These are phyloP conservation scores for Schizochytrium sp. DNA, from an alignment of 108 stramenopile species.

Conservation along the genomic window DNA sequence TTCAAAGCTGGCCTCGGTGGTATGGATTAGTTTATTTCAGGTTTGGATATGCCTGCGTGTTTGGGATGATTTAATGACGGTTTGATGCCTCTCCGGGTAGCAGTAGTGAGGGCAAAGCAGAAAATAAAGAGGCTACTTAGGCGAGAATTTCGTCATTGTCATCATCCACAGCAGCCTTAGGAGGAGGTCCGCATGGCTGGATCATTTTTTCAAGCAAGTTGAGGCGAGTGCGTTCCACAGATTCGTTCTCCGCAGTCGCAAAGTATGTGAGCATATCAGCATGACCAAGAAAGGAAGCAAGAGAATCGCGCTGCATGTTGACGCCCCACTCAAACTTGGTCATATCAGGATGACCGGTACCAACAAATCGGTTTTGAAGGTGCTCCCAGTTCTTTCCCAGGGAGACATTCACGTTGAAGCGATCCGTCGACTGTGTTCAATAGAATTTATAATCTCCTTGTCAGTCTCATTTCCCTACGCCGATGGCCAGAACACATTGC, in stretches of 20 bases:
- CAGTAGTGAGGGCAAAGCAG: no score
- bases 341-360: constrained; percentile 79
- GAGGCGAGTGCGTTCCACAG: constrained; percentile 86
- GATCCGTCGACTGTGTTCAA: constrained; percentile 45
- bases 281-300: constrained; percentile 92
- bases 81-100: no score
- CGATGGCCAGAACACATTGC: no score
- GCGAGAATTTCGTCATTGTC: constrained; percentile 54
- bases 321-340: constrained; percentile 89
- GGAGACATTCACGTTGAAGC: constrained; percentile 63
- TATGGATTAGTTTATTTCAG: no score
- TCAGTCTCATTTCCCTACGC: no score
- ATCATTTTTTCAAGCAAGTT: constrained; percentile 88
- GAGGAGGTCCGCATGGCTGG: constrained; percentile 80
- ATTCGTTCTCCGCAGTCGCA: constrained; percentile 96
- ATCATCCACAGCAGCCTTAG: constrained; percentile 73
- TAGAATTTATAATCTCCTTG: no score
- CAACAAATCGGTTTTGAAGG: constrained; percentile 68
- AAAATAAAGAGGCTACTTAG: background rate
- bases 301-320: constrained; percentile 98
- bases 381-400: constrained; percentile 64
- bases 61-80: no score
- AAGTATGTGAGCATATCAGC: constrained; percentile 93
- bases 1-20: no score
- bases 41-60: no score